Evolutionary conservation across 2,329 filamentous ascomycete species (phyloP).

Genomic region (Aureobasidium namibiae): DNA sequence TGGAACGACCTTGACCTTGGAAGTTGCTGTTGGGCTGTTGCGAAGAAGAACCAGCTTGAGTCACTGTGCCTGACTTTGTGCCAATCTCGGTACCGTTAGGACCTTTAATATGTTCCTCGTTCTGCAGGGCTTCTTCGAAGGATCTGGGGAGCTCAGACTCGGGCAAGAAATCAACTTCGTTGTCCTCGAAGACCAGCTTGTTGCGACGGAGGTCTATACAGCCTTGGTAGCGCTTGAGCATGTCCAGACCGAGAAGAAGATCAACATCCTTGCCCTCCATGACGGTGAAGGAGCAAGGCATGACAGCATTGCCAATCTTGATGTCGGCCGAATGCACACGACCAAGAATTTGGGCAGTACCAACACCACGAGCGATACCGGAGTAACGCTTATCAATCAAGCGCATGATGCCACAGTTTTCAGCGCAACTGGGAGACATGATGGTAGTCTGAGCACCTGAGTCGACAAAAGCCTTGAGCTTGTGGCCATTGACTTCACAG

Average conservation of each 20-base stretch:
- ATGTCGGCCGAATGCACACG: constrained; percentile 94
- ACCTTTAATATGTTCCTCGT: constrained; percentile 77
- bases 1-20: constrained; percentile 25
- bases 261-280: constrained; percentile 99
- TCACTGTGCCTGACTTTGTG: constrained; percentile 69
- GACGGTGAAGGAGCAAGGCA: constrained; percentile 94
- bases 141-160: constrained; percentile 92
- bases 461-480: constrained; percentile 92
- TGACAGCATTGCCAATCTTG: constrained; percentile 76
- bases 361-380: constrained; percentile 86
- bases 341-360: constrained; percentile 87
- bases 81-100: constrained; percentile 87
- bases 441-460: constrained; percentile 97
- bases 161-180: constrained; percentile 81
- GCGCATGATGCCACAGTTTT: constrained; percentile 90
- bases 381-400: constrained; percentile 88
- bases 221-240: constrained; percentile 93
- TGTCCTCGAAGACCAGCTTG: constrained; percentile 77
- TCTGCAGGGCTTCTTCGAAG: constrained; percentile 51
- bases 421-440: constrained; percentile 91
- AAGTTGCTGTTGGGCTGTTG: constrained; percentile 19
- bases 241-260: constrained; percentile 84
- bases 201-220: constrained; percentile 81
- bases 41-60: constrained; percentile 38
- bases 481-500: constrained; percentile 86